Evolutionary conservation across 208 protist species (phyloP), one percentile per base, ranked within the genome.

Genomic region (Vickermania ingenoplastis): DNA sequence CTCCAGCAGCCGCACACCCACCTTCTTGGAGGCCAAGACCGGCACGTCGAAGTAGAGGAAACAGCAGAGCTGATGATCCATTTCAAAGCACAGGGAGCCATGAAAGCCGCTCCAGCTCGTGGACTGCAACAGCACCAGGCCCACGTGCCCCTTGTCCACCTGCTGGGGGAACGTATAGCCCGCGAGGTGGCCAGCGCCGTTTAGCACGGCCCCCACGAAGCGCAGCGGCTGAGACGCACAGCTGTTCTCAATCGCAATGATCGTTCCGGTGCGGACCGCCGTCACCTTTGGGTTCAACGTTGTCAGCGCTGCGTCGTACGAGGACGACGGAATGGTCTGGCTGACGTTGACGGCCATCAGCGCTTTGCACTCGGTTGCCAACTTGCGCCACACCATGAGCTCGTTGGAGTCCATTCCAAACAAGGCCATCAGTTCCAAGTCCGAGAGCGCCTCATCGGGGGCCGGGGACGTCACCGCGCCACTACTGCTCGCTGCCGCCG

Each of bases 1-100:
- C 27, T 81, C 75, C 53, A 75, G 45, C 59, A 88, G 86, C 55
- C 76, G 81, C 13, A 92, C 85, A 7, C 85, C 85, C 55, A 65
- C 84, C 57, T 78, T 76, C 41, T 70, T 57, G 14, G 63, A 69
- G 11, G 74, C 75, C 54, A 92, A 70, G 57, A 92, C 59, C 1
- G 81, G 69, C 59, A 63, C 73, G 41, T 92, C 85, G 60, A 87
- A 85, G 68, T 76, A 87, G 41, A 86, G 68, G 59, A 83, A 83
- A 65, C 73, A 84, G 57, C 71, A 71, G 11, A 87, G 45, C 29
- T 63, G 58, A 21, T 77, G 52, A n/a, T 70, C 50, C 29, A 92
- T 41, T 41, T 77, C 73, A 70, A 84, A 92, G 71, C 81, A 89
- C 22, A 86, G 74, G 22, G 53, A 72, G 41, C 78, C 81, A 11